Conservation (phyloP, 176 grass and related monocot genomes). For the Saccharum officinarum region DNA sequence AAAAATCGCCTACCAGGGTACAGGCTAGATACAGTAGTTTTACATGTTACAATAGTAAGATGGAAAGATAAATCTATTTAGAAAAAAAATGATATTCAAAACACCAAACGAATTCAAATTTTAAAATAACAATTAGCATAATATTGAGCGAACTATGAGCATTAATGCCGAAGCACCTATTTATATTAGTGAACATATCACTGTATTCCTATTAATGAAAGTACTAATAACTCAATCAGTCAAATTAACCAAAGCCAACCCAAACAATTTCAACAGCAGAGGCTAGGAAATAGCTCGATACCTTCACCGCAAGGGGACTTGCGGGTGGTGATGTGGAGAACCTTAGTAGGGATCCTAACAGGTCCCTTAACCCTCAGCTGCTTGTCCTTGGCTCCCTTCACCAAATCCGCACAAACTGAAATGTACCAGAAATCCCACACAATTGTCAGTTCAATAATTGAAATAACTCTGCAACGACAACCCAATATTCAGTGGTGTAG, state of each 20-base stretch:
- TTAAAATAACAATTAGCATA: background rate
- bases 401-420: slow-evolving; percentile 53
- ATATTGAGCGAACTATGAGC: background rate
- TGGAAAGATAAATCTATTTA: background rate
- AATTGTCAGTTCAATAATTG: background rate
- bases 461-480: background rate
- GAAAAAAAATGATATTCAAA: background rate
- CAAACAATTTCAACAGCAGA: background rate
- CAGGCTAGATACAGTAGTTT: background rate
- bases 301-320: slow-evolving; percentile 58
- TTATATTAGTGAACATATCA: background rate
- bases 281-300: background rate
- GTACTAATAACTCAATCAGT: background rate
- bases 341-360: slow-evolving; percentile 55
- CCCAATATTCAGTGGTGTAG: background rate
- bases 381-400: slow-evolving; percentile 61
- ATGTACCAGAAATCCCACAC: background rate
- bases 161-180: background rate
- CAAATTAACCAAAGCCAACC: background rate
- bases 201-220: background rate
- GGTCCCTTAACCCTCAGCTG: slow-evolving; percentile 48
- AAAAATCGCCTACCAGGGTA: background rate
- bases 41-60: background rate
- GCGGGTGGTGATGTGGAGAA: slow-evolving; percentile 55
- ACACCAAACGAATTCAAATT: background rate